phyloP scores from a whole-genome alignment of 1,284 basidiomycete species.

The Cutaneotrichosporon curvatum region DNA sequence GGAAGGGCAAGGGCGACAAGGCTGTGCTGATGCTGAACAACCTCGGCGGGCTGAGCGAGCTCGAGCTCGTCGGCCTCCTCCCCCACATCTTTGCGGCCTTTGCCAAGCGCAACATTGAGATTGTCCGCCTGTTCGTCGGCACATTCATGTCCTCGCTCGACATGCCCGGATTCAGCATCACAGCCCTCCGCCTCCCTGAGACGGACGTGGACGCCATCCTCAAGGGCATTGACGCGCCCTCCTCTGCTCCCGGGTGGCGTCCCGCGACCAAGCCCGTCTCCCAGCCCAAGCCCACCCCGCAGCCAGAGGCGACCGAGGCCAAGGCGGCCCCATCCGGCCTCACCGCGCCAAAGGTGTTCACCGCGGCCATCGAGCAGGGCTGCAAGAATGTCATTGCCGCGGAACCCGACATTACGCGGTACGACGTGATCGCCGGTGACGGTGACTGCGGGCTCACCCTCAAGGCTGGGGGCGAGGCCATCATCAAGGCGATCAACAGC shows the following conservation, averaged over 20 bases:
- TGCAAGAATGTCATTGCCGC: constrained; percentile 64
- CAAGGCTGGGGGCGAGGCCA: constrained; percentile 59
- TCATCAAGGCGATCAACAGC: constrained; percentile 41
- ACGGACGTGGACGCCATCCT: constrained; percentile 55
- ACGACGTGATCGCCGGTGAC: constrained; percentile 63
- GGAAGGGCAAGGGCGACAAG: constrained; percentile 56
- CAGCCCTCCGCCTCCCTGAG: constrained; percentile 69
- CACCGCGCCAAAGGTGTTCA: constrained; percentile 19
- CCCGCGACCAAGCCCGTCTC: constrained; percentile 7
- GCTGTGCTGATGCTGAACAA: constrained; percentile 54
- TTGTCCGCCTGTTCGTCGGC: constrained; percentile 63
- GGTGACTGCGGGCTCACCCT: constrained; percentile 72
- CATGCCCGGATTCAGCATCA: constrained; percentile 90
- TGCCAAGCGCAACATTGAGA: constrained; percentile 53
- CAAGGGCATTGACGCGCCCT: constrained; percentile 66
- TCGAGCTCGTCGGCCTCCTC: constrained; percentile 66
- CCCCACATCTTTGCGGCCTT: constrained; percentile 49
- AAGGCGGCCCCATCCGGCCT: constrained; percentile 6
- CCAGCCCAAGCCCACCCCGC: constrained; percentile 8
- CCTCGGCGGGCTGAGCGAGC: constrained; percentile 71
- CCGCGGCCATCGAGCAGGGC: constrained; percentile 54
- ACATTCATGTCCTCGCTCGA: constrained; percentile 89
- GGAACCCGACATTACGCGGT: constrained; percentile 79
- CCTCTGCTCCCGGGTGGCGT: constrained; percentile 70
- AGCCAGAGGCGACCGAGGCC: not conserved